Conservation (phyloP, 2,329 filamentous ascomycete species). For the Neonectria neomacrospora region DNA sequence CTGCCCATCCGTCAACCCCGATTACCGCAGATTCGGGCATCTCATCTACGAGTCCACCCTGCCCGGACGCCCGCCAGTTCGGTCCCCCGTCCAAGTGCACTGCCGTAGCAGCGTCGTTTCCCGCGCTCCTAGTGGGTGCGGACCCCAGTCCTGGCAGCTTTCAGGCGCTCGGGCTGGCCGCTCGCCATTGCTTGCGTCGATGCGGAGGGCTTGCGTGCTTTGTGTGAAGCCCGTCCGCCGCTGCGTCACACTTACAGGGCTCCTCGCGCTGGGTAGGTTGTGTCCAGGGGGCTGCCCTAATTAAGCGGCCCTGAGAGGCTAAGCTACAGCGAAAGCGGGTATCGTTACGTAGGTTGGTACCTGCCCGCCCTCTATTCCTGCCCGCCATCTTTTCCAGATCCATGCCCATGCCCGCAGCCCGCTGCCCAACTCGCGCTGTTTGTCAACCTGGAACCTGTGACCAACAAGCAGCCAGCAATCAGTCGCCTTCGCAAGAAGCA, state of each 20-base stretch:
- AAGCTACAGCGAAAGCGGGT: slow-evolving; percentile 12
- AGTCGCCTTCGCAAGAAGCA: slow-evolving; percentile 10
- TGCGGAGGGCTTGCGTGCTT: neutral
- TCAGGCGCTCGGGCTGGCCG: slow-evolving; percentile 25
- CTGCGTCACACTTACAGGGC: slow-evolving; percentile 23
- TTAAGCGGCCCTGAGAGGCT: slow-evolving; percentile 9
- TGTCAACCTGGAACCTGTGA: slow-evolving; percentile 27
- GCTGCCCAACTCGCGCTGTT: slow-evolving; percentile 18
- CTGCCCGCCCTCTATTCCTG: slow-evolving; percentile 5
- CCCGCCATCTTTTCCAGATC: slow-evolving; percentile 17
- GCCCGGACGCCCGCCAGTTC: neutral
- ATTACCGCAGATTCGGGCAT: slow-evolving; percentile 1
- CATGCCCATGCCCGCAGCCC: slow-evolving; percentile 12
- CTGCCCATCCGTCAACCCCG: neutral
- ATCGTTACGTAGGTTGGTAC: slow-evolving; percentile 26
- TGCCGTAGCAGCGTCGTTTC: slow-evolving; percentile 1
- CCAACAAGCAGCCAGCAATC: slow-evolving; percentile 19
- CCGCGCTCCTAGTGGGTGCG: neutral
- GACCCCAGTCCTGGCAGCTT: neutral
- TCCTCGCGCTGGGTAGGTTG: slow-evolving; percentile 10
- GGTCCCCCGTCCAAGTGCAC: neutral
- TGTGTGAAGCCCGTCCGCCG: neutral
- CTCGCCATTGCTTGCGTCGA: slow-evolving; percentile 12
- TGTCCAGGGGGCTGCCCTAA: slow-evolving; percentile 7
- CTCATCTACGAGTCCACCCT: neutral